A percentile compares a stretch with the other conserved stretches of the same genome.
Conservation (phyloP, 2,329 filamentous ascomycete species). For the Sclerotinia glacialis region DNA sequence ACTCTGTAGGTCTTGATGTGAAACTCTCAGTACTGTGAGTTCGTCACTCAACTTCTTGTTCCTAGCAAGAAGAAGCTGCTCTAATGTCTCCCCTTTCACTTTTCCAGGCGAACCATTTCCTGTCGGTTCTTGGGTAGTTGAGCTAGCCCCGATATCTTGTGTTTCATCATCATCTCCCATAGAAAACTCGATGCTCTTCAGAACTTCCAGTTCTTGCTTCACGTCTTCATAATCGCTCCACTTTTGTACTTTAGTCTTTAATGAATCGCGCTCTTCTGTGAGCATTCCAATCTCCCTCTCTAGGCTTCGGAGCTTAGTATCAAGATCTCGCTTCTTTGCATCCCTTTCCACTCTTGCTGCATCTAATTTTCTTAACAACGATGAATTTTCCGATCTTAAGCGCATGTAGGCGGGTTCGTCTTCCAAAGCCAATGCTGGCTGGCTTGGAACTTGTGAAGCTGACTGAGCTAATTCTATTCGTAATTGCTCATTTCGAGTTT, state of each 20-base stretch:
- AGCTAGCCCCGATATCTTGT: slow-evolving; percentile 42
- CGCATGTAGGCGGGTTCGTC: slow-evolving; percentile 89
- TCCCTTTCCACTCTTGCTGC: slow-evolving; percentile 81
- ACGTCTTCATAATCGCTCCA: slow-evolving; percentile 95
- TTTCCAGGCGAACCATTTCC: slow-evolving; percentile 53
- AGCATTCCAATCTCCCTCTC: slow-evolving; percentile 75
- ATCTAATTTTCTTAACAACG: slow-evolving; percentile 84
- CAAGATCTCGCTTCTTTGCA: slow-evolving; percentile 70
- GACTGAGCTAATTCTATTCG: slow-evolving; percentile 86
- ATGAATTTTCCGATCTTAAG: slow-evolving; percentile 88
- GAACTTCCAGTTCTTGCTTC: slow-evolving; percentile 90
- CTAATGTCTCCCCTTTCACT: slow-evolving; percentile 73
- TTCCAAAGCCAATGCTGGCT: slow-evolving; percentile 64
- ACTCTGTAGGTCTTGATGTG: slow-evolving; percentile 84
- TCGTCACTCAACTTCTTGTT: slow-evolving; percentile 98
- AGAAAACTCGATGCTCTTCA: slow-evolving; percentile 97
- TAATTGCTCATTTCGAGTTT: slow-evolving; percentile 91
- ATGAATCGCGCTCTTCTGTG: slow-evolving; percentile 74
- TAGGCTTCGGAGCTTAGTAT: slow-evolving; percentile 70
- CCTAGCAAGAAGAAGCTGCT: slow-evolving; percentile 84
- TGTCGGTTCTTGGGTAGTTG: slow-evolving; percentile 30
- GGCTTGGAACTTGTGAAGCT: slow-evolving; percentile 67
- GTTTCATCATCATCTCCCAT: slow-evolving; percentile 78
- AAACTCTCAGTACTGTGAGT: slow-evolving; percentile 86
- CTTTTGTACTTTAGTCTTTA: slow-evolving; percentile 79